A percentile compares a stretch with the other conserved stretches of the same genome.
Evolutionary conservation across 2,329 filamentous ascomycete species (phyloP).

Genomic region (Fusarium penzigii): DNA sequence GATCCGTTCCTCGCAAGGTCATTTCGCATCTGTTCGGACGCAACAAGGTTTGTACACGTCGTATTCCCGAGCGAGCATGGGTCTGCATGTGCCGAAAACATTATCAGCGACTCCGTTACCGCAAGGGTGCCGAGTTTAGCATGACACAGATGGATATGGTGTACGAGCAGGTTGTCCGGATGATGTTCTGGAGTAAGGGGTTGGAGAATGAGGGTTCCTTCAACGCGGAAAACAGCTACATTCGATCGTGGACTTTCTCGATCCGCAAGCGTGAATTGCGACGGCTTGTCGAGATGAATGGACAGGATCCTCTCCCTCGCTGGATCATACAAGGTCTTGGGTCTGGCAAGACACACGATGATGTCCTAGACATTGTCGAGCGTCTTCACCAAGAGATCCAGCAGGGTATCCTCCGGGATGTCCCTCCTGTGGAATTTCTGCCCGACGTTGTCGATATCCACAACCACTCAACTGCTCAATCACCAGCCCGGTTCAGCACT

Average conservation of each 20-base stretch:
- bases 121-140: conserved; percentile 62
- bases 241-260: conserved; percentile 58
- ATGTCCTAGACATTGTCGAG: conserved; percentile 49
- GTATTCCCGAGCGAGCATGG: conserved; percentile 71
- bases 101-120: conserved; percentile 75
- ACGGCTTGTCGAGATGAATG: conserved; percentile 44
- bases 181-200: conserved; percentile 62
- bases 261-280: conserved; percentile 66
- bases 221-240: conserved; percentile 33
- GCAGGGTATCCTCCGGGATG: conserved; percentile 42
- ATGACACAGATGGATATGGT: conserved; percentile 65
- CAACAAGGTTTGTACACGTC: conserved; percentile 75
- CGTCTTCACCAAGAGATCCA: conserved; percentile 49
- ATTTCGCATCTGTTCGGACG: conserved; percentile 82
- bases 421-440: conserved; percentile 61
- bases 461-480: conserved; percentile 19
- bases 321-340: conserved; percentile 52
- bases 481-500: conserved; percentile 7
- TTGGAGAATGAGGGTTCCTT: conserved; percentile 39
- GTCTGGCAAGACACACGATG: conserved; percentile 47
- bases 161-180: conserved; percentile 59
- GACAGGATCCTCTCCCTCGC: conserved; percentile 27
- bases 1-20: conserved; percentile 67
- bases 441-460: conserved; percentile 51
- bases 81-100: conserved; percentile 79